Percentiles rank a stretch among this genome's conserved stretches.
Conservation (phyloP, 805 yeast genomes). For the Kuraishia floccosa region DNA sequence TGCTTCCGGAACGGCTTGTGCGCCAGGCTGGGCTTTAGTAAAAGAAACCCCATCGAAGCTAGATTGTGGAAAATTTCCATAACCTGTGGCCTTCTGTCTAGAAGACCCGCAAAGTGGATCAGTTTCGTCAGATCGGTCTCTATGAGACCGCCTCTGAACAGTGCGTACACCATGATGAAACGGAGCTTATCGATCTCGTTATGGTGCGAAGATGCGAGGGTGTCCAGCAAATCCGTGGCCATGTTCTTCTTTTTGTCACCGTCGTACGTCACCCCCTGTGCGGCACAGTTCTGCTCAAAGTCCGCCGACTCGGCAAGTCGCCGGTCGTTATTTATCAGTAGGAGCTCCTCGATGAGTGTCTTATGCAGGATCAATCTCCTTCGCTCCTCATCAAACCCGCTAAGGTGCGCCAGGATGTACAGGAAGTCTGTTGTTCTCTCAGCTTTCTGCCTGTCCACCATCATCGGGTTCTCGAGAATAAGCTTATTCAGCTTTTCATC, state of each 20-base stretch:
- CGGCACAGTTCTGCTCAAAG: constrained; percentile 73
- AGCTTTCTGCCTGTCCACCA: not conserved
- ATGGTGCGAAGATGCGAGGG: constrained; percentile 37
- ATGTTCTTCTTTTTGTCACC: constrained; percentile 50
- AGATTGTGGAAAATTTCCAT: constrained; percentile 48
- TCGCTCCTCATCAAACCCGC: constrained; percentile 1
- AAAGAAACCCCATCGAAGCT: constrained; percentile 22
- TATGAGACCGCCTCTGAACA: constrained; percentile 74
- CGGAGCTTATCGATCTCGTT: constrained; percentile 63
- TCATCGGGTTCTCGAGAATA: not conserved
- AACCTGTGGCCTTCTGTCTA: constrained; percentile 27
- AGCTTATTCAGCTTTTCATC: constrained; percentile 50
- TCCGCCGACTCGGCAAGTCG: constrained; percentile 66
- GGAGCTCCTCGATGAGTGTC: constrained; percentile 54
- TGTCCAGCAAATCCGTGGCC: constrained; percentile 44
- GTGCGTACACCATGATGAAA: constrained; percentile 59
- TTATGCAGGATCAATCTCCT: constrained; percentile 38
- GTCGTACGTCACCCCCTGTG: constrained; percentile 59
- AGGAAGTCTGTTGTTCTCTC: not conserved
- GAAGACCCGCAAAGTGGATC: constrained; percentile 37
- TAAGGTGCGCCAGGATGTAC: constrained; percentile 1
- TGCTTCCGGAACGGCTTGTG: constrained; percentile 34
- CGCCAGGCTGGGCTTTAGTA: constrained; percentile 24
- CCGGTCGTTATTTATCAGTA: constrained; percentile 39
- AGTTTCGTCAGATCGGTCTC: constrained; percentile 65